phyloP scores from a whole-genome alignment of 306 rosid species.

The Vigna reflexopilosa region DNA sequence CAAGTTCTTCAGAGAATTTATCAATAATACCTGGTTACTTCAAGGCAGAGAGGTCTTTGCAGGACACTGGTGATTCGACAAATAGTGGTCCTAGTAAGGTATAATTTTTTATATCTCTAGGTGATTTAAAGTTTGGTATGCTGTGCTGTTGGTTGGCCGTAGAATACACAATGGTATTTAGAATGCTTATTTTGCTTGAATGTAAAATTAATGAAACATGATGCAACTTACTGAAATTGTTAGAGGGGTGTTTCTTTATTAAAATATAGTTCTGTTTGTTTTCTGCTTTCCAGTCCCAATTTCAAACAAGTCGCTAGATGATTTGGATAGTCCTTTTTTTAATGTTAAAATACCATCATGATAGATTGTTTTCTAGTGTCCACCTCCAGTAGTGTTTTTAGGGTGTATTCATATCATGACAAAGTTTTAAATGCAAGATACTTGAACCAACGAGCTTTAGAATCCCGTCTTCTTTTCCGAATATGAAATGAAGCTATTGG shows the following conservation, averaged over 20 bases:
- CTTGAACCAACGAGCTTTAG: slow-evolving; percentile 12
- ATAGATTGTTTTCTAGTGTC: not conserved
- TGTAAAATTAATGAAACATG: slow-evolving; percentile 4
- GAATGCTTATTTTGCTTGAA: slow-evolving; percentile 26
- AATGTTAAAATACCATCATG: not conserved
- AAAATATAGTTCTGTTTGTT: not conserved
- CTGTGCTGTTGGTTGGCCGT: slow-evolving; percentile 17
- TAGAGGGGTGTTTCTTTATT: slow-evolving; percentile 22
- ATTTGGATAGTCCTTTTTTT: slow-evolving; percentile 21
- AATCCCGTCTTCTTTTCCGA: not conserved
- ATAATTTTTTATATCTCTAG: slow-evolving; percentile 31
- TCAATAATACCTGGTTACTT: slow-evolving; percentile 54
- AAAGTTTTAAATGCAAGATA: not conserved
- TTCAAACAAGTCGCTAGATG: not conserved
- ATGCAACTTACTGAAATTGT: slow-evolving; percentile 14
- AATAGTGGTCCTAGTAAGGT: slow-evolving; percentile 69
- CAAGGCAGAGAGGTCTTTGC: slow-evolving; percentile 64
- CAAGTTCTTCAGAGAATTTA: slow-evolving; percentile 78
- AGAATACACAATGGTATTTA: slow-evolving; percentile 30
- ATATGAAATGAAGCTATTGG: not conserved
- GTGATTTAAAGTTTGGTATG: slow-evolving; percentile 26
- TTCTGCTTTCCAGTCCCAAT: slow-evolving; percentile 21
- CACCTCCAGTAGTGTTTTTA: not conserved
- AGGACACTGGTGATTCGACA: slow-evolving; percentile 85
- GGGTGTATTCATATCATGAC: not conserved